Evolutionary conservation across 2,329 filamentous ascomycete genomes (phyloP).

Genomic region (Seiridium cupressi): DNA sequence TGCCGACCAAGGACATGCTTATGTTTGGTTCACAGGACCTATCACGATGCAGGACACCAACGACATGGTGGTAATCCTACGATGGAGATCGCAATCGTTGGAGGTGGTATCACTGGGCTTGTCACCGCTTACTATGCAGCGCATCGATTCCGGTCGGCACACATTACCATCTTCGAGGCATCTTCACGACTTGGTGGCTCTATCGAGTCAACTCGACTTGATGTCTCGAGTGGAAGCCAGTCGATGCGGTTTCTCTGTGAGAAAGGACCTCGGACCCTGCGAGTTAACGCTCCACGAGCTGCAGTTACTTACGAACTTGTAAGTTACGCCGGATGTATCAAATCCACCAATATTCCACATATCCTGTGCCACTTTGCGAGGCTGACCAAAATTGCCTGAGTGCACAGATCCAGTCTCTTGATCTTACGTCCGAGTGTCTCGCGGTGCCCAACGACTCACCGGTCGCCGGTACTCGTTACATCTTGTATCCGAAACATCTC

Average conservation of each 20-base stretch:
- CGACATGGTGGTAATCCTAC: too few species aligned
- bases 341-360: not conserved
- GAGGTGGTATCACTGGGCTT: constrained; percentile 11
- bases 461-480: constrained; percentile 5
- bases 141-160: constrained; percentile 6
- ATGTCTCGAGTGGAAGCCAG: not conserved
- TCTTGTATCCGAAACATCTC: constrained; percentile 11
- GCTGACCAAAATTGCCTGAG: not conserved
- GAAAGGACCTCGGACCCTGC: constrained; percentile 10
- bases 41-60: too few species aligned
- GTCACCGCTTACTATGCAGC: constrained; percentile 9
- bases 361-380: not conserved
- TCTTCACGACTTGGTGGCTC: constrained; percentile 7
- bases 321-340: not conserved
- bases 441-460: constrained; percentile 5
- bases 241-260: constrained; percentile 6
- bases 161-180: constrained; percentile 9
- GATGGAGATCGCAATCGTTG: constrained; percentile 7
- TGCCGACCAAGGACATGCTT: too few species aligned
- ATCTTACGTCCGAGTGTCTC: constrained; percentile 2
- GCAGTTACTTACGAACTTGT: constrained; percentile 12
- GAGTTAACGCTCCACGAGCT: constrained; percentile 10
- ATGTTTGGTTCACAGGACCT: too few species aligned
- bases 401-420: constrained; percentile 9
- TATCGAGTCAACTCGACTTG: constrained; percentile 5